phyloP scores from a whole-genome alignment of 768 basidiomycete species.

The Lentinula lateritia region DNA sequence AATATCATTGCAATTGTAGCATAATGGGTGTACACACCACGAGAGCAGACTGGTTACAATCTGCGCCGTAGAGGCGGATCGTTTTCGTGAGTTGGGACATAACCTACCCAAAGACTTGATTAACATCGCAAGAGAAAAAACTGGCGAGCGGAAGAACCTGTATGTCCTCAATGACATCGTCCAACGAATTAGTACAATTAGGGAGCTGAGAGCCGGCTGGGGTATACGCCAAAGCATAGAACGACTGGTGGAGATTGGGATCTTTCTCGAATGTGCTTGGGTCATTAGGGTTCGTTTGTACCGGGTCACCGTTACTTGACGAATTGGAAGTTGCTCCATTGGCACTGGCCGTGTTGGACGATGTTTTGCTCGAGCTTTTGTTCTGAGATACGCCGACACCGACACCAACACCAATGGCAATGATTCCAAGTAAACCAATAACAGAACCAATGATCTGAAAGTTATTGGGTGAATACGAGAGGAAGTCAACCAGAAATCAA shows the following conservation, averaged over 20 bases:
- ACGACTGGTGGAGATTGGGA: conserved; percentile 58
- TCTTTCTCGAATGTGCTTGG: conserved; percentile 77
- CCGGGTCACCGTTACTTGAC: conserved; percentile 6
- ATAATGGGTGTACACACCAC: conserved; percentile 41
- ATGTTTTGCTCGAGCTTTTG: conserved; percentile 12
- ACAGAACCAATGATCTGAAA: conserved; percentile 45
- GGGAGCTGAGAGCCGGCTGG: conserved; percentile 71
- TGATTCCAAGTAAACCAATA: conserved; percentile 30
- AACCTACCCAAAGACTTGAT: conserved; percentile 34
- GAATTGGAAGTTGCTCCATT: conserved; percentile 10
- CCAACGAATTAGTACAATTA: conserved; percentile 52
- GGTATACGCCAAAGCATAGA: conserved; percentile 88
- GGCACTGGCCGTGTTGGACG: conserved; percentile 14
- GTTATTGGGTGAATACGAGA: background rate
- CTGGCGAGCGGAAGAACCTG: conserved; percentile 38
- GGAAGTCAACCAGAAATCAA: conserved; percentile 10
- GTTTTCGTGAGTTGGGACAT: conserved; percentile 84
- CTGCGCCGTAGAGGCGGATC: conserved; percentile 81
- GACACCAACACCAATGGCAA: conserved; percentile 46
- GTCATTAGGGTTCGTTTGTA: conserved; percentile 45
- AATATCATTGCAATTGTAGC: background rate
- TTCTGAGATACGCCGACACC: conserved; percentile 49
- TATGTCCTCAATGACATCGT: conserved; percentile 61
- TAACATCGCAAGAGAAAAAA: conserved; percentile 11
- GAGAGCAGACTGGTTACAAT: conserved; percentile 78